These are phyloP conservation scores for Omphalea diandra DNA, from an alignment of 441 rosid species.

Conservation along the genomic window DNA sequence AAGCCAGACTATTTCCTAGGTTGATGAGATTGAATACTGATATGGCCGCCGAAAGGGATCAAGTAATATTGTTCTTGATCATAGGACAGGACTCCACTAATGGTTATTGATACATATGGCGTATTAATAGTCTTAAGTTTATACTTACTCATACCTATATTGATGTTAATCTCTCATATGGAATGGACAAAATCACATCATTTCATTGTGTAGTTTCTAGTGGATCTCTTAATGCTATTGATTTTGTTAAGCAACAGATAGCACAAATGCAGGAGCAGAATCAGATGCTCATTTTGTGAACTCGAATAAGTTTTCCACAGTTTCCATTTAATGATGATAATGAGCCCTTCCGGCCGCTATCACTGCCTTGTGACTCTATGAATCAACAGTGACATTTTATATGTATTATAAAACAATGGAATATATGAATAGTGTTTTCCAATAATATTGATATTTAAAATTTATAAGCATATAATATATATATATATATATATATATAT, in stretches of 20 bases:
- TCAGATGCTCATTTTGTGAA: too few species aligned
- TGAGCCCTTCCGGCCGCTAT: too few species aligned
- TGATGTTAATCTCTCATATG: constrained; percentile 50
- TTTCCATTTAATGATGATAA: too few species aligned
- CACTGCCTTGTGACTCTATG: too few species aligned
- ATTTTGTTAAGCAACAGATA: constrained; percentile 55
- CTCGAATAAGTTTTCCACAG: too few species aligned
- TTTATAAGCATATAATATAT: too few species aligned
- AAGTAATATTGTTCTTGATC: constrained; percentile 50
- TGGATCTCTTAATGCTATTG: constrained; percentile 47
- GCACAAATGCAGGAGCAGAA: constrained; percentile 66
- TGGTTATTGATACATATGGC: constrained; percentile 78
- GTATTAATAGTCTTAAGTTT: constrained; percentile 38
- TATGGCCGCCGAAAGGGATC: constrained; percentile 43
- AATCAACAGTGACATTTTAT: too few species aligned
- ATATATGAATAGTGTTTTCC: too few species aligned
- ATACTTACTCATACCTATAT: constrained; percentile 27
- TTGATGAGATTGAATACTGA: constrained; percentile 44
- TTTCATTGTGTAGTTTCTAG: constrained; percentile 83
- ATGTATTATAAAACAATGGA: too few species aligned
- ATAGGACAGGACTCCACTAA: constrained; percentile 65
- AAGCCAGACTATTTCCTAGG: constrained; percentile 27
- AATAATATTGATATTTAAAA: too few species aligned
- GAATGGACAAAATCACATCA: constrained; percentile 59
- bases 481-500: too few species aligned